phyloP scores from a whole-genome alignment of 148 eudicot genomes.

The Silene uniflora region DNA sequence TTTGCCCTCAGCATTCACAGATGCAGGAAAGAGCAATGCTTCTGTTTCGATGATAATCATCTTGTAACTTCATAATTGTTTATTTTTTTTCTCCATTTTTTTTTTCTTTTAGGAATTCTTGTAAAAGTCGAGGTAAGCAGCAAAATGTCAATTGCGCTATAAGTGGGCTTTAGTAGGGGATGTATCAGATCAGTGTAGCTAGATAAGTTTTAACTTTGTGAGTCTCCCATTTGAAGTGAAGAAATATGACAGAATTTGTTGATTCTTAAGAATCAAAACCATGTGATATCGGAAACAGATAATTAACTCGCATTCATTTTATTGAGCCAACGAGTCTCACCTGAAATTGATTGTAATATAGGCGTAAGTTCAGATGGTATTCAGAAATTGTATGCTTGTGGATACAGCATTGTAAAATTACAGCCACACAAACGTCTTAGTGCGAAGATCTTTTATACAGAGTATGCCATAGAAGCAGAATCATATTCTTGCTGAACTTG shows the following conservation, averaged over 20 bases:
- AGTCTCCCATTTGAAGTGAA: background rate
- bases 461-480: too few species aligned
- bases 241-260: too few species aligned
- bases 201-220: background rate
- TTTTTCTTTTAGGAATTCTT: too few species aligned
- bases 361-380: background rate
- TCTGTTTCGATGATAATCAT: background rate
- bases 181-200: background rate
- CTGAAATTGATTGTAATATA: background rate
- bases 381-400: background rate
- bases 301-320: too few species aligned
- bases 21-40: background rate
- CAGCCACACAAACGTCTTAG: background rate
- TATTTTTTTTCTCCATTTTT: background rate
- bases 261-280: too few species aligned
- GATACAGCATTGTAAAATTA: background rate
- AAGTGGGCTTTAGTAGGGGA: background rate
- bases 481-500: slow-evolving; percentile 3
- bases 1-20: background rate
- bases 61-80: background rate
- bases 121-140: background rate
- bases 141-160: too few species aligned
- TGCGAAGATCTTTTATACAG: too few species aligned
- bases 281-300: too few species aligned
- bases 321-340: too few species aligned